These are phyloP conservation scores for Fusarium albidum DNA, from an alignment of 2,329 filamentous ascomycete species.

Conservation along the genomic window DNA sequence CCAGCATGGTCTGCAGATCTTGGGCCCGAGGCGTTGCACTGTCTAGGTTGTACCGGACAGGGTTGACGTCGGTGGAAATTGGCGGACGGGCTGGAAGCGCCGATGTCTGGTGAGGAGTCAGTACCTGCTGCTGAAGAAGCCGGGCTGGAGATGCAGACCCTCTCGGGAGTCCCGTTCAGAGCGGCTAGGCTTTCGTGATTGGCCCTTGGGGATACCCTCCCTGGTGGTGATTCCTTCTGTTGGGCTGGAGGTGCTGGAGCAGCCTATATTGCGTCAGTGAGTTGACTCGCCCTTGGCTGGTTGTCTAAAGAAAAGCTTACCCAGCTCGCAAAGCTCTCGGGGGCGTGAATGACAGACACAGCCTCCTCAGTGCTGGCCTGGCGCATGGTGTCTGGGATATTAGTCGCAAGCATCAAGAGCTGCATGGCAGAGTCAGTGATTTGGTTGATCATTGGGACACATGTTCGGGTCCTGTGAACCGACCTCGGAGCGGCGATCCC, in stretches of 20 bases:
- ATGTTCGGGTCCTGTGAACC: constrained; percentile 6
- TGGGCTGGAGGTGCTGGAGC: constrained; percentile 50
- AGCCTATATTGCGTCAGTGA: constrained; percentile 47
- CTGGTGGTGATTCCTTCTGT: constrained; percentile 46
- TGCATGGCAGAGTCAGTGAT: constrained; percentile 39
- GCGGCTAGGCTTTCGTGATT: constrained; percentile 46
- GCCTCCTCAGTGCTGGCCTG: constrained; percentile 76
- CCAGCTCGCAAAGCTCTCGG: constrained; percentile 82
- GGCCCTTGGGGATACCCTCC: constrained; percentile 48
- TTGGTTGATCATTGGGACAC: not conserved
- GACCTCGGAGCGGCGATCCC: constrained; percentile 44
- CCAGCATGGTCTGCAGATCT: constrained; percentile 77
- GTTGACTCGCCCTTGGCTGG: constrained; percentile 8
- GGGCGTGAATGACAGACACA: constrained; percentile 90
- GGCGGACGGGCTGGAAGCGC: constrained; percentile 67
- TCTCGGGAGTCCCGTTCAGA: constrained; percentile 32
- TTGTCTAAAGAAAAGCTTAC: constrained; percentile 55
- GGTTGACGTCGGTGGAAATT: constrained; percentile 78
- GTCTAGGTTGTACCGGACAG: constrained; percentile 70
- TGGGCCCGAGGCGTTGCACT: constrained; percentile 83
- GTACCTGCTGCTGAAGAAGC: constrained; percentile 1
- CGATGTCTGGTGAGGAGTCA: constrained; percentile 21
- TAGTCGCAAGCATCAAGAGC: constrained; percentile 64
- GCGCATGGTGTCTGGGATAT: constrained; percentile 64
- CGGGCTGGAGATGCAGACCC: constrained; percentile 26